Conservation (phyloP, 345 rosid species). For the Salix viminalis region DNA sequence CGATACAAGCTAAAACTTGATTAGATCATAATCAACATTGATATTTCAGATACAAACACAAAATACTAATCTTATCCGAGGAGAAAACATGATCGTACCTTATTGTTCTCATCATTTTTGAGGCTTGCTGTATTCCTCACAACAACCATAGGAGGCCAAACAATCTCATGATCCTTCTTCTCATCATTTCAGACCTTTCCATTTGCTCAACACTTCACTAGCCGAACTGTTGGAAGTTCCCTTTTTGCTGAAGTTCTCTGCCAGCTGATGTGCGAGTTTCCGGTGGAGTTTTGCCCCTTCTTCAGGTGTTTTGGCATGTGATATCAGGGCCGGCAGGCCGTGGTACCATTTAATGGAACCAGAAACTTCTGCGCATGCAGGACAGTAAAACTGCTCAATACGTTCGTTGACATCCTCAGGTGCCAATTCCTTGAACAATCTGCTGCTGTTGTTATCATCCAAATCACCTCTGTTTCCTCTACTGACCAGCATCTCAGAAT, state of each 20-base stretch:
- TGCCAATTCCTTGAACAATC: slow-evolving; percentile 41
- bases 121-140: slow-evolving; percentile 56
- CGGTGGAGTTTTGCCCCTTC: slow-evolving; percentile 66
- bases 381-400: slow-evolving; percentile 79
- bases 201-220: slow-evolving; percentile 58
- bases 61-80: not conserved
- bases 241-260: slow-evolving; percentile 48
- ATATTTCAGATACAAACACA: not conserved
- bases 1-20: not conserved
- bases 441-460: slow-evolving; percentile 51
- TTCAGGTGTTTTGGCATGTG: slow-evolving; percentile 68
- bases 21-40: not conserved
- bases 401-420: slow-evolving; percentile 59
- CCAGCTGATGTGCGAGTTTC: slow-evolving; percentile 61
- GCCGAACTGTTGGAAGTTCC: slow-evolving; percentile 53
- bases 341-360: slow-evolving; percentile 72
- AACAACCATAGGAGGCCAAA: slow-evolving; percentile 94
- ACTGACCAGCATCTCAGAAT: slow-evolving; percentile 42
- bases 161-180: slow-evolving; percentile 60
- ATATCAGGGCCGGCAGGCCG: slow-evolving; percentile 63
- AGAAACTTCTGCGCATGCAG: slow-evolving; percentile 75
- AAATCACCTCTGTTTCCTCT: slow-evolving; percentile 35
- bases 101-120: slow-evolving; percentile 60
- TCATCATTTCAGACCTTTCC: slow-evolving; percentile 61
- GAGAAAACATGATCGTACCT: slow-evolving; percentile 34